A percentile compares a stretch with the other conserved stretches of the same genome.
These are phyloP conservation scores for Cercospora sp. DNA, from an alignment of 2,329 filamentous ascomycete species.

Conservation along the genomic window DNA sequence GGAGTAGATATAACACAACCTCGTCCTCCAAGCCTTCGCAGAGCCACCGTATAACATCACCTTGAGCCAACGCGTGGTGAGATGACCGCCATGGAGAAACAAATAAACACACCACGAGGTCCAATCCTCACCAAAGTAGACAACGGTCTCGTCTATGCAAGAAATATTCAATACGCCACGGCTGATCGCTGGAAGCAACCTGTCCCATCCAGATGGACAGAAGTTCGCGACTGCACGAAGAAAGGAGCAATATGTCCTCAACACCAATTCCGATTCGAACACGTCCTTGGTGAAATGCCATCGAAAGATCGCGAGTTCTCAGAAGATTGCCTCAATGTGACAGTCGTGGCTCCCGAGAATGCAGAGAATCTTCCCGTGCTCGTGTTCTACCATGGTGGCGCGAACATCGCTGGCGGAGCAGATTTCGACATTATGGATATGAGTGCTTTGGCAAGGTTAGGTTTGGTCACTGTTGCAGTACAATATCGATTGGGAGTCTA, in stretches of 20 bases:
- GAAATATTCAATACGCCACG: neutral
- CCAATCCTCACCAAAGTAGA: neutral
- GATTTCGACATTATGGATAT: neutral
- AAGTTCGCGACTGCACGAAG: neutral
- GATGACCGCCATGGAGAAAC: neutral
- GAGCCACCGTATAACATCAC: neutral
- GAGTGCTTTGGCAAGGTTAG: neutral
- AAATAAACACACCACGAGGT: neutral
- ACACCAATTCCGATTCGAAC: neutral
- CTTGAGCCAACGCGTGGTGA: too few species aligned
- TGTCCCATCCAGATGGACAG: neutral
- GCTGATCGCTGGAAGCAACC: neutral
- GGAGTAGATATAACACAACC: neutral
- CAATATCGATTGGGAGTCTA: slow-evolving; percentile 7
- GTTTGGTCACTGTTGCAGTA: neutral
- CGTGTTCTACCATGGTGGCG: slow-evolving; percentile 24
- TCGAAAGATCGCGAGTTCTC: neutral
- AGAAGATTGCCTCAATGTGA: neutral
- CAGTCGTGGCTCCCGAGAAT: neutral
- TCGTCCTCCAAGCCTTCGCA: neutral
- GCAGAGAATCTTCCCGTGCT: slow-evolving; percentile 14
- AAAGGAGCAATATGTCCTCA: neutral
- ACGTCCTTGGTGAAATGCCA: neutral
- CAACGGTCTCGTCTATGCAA: neutral
- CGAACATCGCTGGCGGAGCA: neutral